Conservation (phyloP, 2,329 filamentous ascomycete species). For the Gliomastix tumulicola region DNA sequence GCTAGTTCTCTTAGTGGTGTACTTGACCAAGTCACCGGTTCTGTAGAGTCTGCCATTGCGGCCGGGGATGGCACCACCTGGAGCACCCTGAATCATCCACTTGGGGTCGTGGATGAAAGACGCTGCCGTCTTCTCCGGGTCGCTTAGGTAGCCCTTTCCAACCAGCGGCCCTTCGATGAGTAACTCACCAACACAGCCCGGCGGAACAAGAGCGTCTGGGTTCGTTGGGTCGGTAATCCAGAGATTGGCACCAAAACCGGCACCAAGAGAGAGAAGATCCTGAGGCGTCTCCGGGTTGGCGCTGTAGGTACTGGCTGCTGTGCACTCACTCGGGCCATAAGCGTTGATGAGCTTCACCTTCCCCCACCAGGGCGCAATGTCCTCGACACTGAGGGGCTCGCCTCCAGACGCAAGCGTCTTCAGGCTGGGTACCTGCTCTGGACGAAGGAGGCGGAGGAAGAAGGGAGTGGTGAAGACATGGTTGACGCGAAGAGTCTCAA, state of each 20-base stretch:
- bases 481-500: no score
- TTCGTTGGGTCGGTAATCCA: constrained; percentile 31
- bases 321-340: constrained; percentile 4
- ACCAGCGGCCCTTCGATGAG: constrained; percentile 34
- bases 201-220: constrained; percentile 11
- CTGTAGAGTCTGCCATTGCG: constrained; percentile 18
- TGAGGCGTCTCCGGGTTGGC: constrained; percentile 1
- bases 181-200: constrained; percentile 50
- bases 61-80: constrained; percentile 19
- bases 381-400: constrained; percentile 51
- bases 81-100: constrained; percentile 20
- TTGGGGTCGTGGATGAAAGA: constrained; percentile 35
- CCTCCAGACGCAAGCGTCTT: constrained; percentile 52
- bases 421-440: constrained; percentile 8
- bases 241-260: constrained; percentile 1
- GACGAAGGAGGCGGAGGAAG: not conserved
- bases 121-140: constrained; percentile 32
- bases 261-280: constrained; percentile 5
- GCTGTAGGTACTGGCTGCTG: not conserved
- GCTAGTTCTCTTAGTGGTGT: constrained; percentile 54
- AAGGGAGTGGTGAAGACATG: no score
- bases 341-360: constrained; percentile 1
- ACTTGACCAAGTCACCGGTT: constrained; percentile 25
- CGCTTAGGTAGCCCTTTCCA: constrained; percentile 40
- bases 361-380: constrained; percentile 9